Evolutionary conservation across 345 rosid genomes (phyloP), one percentile per base, ranked within the genome.

Genomic region (Ceriops tagal): DNA sequence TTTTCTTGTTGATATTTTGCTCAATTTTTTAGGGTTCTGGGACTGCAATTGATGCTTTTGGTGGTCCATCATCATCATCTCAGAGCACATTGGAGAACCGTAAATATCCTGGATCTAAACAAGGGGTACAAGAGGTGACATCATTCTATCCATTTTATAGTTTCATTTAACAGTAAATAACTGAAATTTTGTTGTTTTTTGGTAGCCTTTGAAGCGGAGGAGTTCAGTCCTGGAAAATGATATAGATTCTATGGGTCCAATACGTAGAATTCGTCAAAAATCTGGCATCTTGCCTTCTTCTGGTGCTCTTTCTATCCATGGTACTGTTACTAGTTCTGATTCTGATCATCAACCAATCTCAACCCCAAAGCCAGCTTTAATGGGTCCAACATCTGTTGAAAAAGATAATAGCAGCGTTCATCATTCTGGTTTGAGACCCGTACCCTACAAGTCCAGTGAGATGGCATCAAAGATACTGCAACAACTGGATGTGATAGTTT

Each of bases 191-290:
- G 5, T 55, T 62, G 5, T 56, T 31, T 46, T 62, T 61, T 66
- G 76, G 78, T 79, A 96, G 99, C 80, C 80, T 76, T 79, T 84
- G 57, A 92, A 96, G 76, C 83, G 95, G 62, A 76, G 93, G 81
- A 88, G 91, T 81, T 85, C 96, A 51, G 88, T 84, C 51, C 79
- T 96, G 31, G 96, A 96, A 65, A 83, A 76, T 85, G 96, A 83
- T 78, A 80, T 90, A 11, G 91, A 92, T 53, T 84, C 92, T 70
- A 79, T 81, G 69, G 97, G 97, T 53, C 91, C 97, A 71, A 83
- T 92, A 66, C 92, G 98, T 49, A 88, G 98, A 75, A 89, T 89
- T 73, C 91, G 98, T 35, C 96, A 92, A 73, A 95, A 95, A 73
- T 82, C 93, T 34, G 87, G 83, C 75, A 80, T 95, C 64, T 68